Evolutionary conservation across 306 rosid species (phyloP).

Genomic region (Trifolium fragiferum): DNA sequence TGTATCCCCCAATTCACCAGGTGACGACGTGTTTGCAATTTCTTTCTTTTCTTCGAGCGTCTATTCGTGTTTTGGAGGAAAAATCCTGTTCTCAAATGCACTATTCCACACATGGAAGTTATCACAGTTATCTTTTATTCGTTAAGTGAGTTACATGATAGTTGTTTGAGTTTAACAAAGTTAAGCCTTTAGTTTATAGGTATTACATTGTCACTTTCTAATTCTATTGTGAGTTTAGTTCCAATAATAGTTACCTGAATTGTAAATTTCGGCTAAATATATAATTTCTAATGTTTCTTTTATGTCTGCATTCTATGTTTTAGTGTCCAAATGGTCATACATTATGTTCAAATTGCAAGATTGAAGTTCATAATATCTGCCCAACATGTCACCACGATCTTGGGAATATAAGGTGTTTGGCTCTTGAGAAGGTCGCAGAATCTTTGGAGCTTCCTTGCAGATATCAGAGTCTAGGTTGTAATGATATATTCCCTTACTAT

Average conservation of each 20-base stretch:
- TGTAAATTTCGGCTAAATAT: conserved; percentile 8
- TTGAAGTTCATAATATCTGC: conserved; percentile 77
- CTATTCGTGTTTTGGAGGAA: not conserved
- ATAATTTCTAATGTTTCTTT: conserved; percentile 43
- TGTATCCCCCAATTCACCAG: conserved; percentile 98
- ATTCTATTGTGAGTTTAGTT: not conserved
- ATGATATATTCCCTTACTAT: conserved; percentile 78
- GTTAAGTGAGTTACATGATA: not conserved
- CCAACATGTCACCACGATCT: conserved; percentile 89
- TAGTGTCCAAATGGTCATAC: conserved; percentile 99
- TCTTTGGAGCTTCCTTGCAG: conserved; percentile 88
- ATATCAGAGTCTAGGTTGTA: conserved; percentile 84
- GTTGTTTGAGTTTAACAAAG: not conserved
- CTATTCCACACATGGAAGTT: conserved; percentile 3
- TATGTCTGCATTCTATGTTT: conserved; percentile 40
- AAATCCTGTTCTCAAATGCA: not conserved
- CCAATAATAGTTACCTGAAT: too few species aligned
- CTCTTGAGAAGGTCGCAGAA: conserved; percentile 92
- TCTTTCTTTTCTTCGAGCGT: not conserved
- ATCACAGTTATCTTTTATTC: not conserved
- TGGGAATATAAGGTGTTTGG: conserved; percentile 89
- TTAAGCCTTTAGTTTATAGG: not conserved
- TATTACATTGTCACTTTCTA: not conserved
- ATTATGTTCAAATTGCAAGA: conserved; percentile 80
- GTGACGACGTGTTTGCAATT: conserved; percentile 49